These are phyloP conservation scores for Westerdykella sp. DNA, from an alignment of 2,329 filamentous ascomycete genomes.

Conservation along the genomic window DNA sequence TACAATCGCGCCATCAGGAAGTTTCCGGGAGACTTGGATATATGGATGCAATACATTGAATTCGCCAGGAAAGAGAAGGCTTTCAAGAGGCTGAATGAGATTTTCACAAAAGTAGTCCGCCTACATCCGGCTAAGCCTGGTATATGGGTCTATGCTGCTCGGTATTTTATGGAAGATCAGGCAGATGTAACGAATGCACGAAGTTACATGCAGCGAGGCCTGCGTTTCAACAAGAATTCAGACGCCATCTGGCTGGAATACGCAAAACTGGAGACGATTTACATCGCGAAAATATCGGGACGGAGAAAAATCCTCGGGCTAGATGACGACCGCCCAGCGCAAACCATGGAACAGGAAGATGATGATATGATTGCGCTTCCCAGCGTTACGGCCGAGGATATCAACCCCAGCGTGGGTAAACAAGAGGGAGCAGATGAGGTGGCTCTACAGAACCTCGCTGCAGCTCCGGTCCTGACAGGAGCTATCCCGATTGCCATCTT, in stretches of 20 bases:
- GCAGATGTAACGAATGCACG: constrained; percentile 84
- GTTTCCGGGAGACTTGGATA: constrained; percentile 69
- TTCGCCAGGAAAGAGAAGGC: constrained; percentile 65
- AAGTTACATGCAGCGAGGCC: constrained; percentile 79
- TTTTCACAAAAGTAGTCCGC: constrained; percentile 64
- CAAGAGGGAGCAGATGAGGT: constrained; percentile 46
- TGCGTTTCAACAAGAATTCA: constrained; percentile 78
- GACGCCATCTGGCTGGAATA: constrained; percentile 81
- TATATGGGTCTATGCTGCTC: constrained; percentile 79
- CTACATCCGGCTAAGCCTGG: constrained; percentile 78
- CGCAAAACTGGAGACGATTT: constrained; percentile 85
- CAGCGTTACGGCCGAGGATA: constrained; percentile 56
- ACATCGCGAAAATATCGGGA: constrained; percentile 72
- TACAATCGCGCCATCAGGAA: constrained; percentile 80
- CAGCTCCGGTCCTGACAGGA: constrained; percentile 80
- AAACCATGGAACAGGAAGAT: constrained; percentile 43
- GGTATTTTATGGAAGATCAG: constrained; percentile 67
- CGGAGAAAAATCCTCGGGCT: constrained; percentile 63
- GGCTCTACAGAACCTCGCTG: constrained; percentile 57
- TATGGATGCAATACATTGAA: constrained; percentile 88
- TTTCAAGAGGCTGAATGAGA: constrained; percentile 54
- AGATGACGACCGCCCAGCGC: constrained; percentile 42
- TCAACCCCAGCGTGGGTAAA: constrained; percentile 50
- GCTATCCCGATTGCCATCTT: constrained; percentile 91
- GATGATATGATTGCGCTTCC: constrained; percentile 54